phyloP scores from a whole-genome alignment of 352 stramenopile species.

The Aphanomyces euteiches region DNA sequence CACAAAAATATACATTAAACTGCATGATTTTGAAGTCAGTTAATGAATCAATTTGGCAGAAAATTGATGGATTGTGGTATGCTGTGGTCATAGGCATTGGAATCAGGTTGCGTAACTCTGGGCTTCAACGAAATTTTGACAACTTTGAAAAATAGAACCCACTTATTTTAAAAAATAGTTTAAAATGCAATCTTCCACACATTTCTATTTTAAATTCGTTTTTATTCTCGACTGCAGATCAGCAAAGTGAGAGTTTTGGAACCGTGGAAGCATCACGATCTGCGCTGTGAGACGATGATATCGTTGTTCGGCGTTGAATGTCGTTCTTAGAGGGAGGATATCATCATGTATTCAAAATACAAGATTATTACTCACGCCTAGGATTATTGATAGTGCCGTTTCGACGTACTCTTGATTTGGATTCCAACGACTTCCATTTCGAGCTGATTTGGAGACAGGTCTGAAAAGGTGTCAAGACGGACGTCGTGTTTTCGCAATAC shows the following conservation, averaged over 20 bases:
- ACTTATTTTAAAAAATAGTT: too few species aligned
- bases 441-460: not conserved
- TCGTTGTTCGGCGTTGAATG: too few species aligned
- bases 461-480: not conserved
- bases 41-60: too few species aligned
- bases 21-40: too few species aligned
- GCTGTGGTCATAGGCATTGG: too few species aligned
- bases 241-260: not conserved
- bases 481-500: not conserved
- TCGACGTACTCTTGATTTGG: not conserved
- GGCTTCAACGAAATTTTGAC: too few species aligned
- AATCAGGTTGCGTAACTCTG: too few species aligned
- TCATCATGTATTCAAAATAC: not conserved
- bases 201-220: too few species aligned
- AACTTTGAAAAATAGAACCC: too few species aligned
- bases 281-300: not conserved
- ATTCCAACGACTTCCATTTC: constrained; percentile 2
- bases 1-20: too few species aligned
- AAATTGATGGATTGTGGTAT: too few species aligned
- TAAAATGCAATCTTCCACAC: too few species aligned
- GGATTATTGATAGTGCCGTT: not conserved
- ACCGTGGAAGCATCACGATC: not conserved
- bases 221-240: not conserved
- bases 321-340: not conserved
- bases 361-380: not conserved